Evolutionary conservation across 495 filamentous ascomycete species (phyloP), one percentile per base, ranked within the genome.

Genomic region (Neohortaea acidophila): DNA sequence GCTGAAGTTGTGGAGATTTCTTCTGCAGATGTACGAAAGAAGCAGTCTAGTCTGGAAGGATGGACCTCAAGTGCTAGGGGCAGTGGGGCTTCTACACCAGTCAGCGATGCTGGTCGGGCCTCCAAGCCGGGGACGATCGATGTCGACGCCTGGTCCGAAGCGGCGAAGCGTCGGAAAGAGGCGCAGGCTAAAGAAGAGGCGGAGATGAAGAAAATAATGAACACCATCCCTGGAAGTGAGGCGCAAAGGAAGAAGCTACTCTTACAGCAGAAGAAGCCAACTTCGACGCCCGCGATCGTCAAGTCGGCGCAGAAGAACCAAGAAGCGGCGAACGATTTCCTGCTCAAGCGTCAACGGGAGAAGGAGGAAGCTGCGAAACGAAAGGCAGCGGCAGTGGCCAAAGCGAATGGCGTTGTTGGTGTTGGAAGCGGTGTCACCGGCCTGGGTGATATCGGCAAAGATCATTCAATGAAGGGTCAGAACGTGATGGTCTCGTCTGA

Each of bases 401-500:
- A 81, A 45, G 79, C 77, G 1, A 21, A 62, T 66, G 77, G 81
- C 36, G 81, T 82, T 55, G 84, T 22, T 10, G 77, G 81, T 38
- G 81, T 82, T 56, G 84, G 84, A 1, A 87, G 82, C 33, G 84
- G 78, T 11, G 58, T 87, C 14, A 67, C 69, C 41, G 78, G 76
- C 31, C 70, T 89, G 46, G 83, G 84, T 17, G 66, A 84, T 17
- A 68, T 70, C 43, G 84, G 81, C 46, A 91, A 87, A 58, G 84
- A 89, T 36, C 80, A 80, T 57, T 65, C 68, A 9, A 58, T 68
- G 3, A 65, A 75, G 36, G 77, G 73, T 32, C 77, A 80, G 39
- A 81, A 82, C 45, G 83, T 93, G 59, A 92, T 93, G 84, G 79
- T 93, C 19, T 75, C 70, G 3, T 75, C 70, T 23, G 70, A 66